phyloP scores from a whole-genome alignment of 2,329 filamentous ascomycete species.

The Colletotrichum cuscutae region DNA sequence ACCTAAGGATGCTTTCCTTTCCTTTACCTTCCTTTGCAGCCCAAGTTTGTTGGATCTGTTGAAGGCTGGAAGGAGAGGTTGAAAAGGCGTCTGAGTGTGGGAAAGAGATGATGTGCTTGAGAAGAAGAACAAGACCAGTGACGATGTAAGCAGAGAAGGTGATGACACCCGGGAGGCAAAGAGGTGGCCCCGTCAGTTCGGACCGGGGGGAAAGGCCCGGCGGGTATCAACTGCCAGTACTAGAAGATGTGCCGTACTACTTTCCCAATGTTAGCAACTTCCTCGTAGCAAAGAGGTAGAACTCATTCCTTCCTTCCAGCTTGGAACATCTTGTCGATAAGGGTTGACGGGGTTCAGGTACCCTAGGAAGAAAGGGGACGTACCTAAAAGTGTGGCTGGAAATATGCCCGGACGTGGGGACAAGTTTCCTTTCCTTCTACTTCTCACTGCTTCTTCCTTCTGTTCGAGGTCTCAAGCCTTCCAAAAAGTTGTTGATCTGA shows the following conservation, averaged over 20 bases:
- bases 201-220: not conserved
- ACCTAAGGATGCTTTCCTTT: constrained; percentile 28
- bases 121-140: constrained; percentile 7
- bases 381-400: not conserved
- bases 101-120: constrained; percentile 12
- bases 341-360: not conserved
- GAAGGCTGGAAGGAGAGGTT: constrained; percentile 10
- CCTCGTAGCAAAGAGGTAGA: not conserved
- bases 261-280: constrained; percentile 9
- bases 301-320: not conserved
- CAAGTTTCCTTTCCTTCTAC: not conserved
- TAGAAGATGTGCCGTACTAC: not conserved
- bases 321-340: not conserved
- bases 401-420: not conserved
- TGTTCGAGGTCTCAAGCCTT: not conserved
- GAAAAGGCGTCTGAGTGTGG: not conserved
- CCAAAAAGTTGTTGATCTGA: not conserved
- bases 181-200: not conserved
- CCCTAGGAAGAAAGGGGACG: not conserved
- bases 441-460: not conserved
- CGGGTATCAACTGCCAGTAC: not conserved
- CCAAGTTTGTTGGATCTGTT: not conserved
- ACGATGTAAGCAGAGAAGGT: constrained; percentile 5
- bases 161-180: not conserved
- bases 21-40: constrained; percentile 1